Evolutionary conservation across 2,329 filamentous ascomycete species (phyloP).

Genomic region (Aspergillus brunneoviolaceus): DNA sequence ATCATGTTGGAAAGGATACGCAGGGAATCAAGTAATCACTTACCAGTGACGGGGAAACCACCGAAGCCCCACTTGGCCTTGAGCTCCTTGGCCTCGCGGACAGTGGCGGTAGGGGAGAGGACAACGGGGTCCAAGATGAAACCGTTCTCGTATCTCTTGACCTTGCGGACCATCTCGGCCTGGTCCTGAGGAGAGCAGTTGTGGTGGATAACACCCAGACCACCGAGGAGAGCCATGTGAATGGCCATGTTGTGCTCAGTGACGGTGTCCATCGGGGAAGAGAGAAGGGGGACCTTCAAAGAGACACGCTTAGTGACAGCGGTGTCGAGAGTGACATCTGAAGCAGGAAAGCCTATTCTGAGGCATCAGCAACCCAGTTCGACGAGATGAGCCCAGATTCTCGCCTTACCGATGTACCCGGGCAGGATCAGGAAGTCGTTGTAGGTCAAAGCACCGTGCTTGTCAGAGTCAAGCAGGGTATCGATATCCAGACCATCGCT

Average conservation of each 20-base stretch:
- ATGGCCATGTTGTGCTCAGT: constrained; percentile 99
- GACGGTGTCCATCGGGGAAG: constrained; percentile 98
- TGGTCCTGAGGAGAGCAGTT: constrained; percentile 98
- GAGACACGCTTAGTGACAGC: constrained; percentile 93
- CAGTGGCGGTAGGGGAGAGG: constrained; percentile 80
- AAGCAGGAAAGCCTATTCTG: constrained; percentile 75
- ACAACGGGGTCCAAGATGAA: constrained; percentile 97
- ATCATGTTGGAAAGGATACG: constrained; percentile 64
- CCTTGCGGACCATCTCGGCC: constrained; percentile 98
- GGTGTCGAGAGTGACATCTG: constrained; percentile 82
- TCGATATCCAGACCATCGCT: constrained; percentile 84
- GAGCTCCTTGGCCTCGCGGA: constrained; percentile 84
- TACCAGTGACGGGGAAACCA: constrained; percentile 97
- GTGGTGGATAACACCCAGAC: constrained; percentile 87
- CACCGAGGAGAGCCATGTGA: constrained; percentile 65
- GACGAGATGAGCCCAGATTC: constrained; percentile 9
- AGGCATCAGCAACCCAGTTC: constrained; percentile 22
- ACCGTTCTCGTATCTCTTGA: constrained; percentile 98
- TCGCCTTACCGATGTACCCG: constrained; percentile 77
- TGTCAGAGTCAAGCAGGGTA: constrained; percentile 85
- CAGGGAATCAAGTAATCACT: constrained; percentile 45
- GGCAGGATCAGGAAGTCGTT: constrained; percentile 97
- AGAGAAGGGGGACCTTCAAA: constrained; percentile 94
- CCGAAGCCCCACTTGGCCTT: constrained; percentile 99
- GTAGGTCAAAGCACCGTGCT: constrained; percentile 92